Conservation (phyloP, 208 protist genomes). For the Crithidia expoeki region DNA sequence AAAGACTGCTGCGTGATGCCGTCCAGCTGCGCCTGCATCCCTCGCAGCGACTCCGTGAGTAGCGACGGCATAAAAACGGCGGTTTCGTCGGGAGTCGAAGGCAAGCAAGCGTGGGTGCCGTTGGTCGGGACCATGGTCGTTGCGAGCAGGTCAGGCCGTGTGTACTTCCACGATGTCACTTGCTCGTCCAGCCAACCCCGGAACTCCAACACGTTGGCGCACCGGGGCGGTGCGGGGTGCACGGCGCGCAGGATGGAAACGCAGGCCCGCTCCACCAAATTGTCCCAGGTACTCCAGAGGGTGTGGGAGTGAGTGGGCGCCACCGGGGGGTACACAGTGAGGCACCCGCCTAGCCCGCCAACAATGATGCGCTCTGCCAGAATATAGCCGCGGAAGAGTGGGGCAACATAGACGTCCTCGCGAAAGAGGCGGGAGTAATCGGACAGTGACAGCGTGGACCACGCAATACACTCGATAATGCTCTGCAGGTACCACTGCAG, state of each 20-base stretch:
- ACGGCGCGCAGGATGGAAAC: conserved; percentile 62
- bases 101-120: conserved; percentile 3
- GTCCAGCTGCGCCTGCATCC: conserved; percentile 64
- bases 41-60: conserved; percentile 72
- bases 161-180: conserved; percentile 74
- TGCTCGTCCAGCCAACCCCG: conserved; percentile 80
- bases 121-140: not conserved
- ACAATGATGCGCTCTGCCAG: conserved; percentile 97
- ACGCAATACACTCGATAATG: conserved; percentile 99
- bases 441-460: conserved; percentile 90
- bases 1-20: conserved; percentile 81
- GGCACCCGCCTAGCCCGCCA: conserved; percentile 86
- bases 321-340: conserved; percentile 94
- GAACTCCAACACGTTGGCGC: conserved; percentile 70
- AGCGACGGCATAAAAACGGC: conserved; percentile 69
- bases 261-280: conserved; percentile 73
- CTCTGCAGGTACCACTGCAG: conserved; percentile 99
- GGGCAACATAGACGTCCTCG: conserved; percentile 97
- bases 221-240: conserved; percentile 56
- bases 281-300: conserved; percentile 92
- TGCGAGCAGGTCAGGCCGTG: conserved; percentile 34
- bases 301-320: conserved; percentile 89
- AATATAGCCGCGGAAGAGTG: conserved; percentile 97
- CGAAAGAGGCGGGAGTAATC: conserved; percentile 87
- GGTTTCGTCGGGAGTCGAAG: conserved; percentile 33